A percentile compares a stretch with the other conserved stretches of the same genome.
These are phyloP conservation scores for Aspergillus sp. DNA, from an alignment of 2,329 filamentous ascomycete genomes.

Conservation along the genomic window DNA sequence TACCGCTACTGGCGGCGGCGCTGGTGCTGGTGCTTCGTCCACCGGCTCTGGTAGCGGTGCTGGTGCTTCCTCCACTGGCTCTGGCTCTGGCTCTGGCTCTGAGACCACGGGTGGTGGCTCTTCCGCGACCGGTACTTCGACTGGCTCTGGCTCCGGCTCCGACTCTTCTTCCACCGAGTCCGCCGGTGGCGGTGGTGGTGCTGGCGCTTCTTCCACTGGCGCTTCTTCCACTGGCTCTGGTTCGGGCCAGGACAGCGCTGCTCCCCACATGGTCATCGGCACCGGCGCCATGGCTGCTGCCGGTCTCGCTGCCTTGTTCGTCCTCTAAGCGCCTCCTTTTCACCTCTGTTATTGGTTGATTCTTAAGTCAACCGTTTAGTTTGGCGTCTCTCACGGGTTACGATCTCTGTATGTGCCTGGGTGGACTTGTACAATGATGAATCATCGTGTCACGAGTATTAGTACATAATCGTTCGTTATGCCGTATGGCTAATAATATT, in stretches of 20 bases:
- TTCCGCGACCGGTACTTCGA: constrained; percentile 2
- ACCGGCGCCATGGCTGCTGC: constrained; percentile 30
- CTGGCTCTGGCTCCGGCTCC: constrained; percentile 3
- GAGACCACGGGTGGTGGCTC: not conserved
- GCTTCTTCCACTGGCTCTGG: constrained; percentile 5
- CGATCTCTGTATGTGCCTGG: constrained; percentile 6
- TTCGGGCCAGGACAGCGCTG: constrained; percentile 11
- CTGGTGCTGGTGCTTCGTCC: constrained; percentile 12
- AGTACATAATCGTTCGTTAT: constrained; percentile 1
- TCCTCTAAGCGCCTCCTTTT: constrained; percentile 25
- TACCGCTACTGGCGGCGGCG: constrained; percentile 9
- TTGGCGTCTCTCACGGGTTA: constrained; percentile 6
- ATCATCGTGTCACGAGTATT: constrained; percentile 5
- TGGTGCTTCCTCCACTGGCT: constrained; percentile 1
- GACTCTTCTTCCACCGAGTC: not conserved
- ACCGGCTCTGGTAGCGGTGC: not conserved
- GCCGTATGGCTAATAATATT: too few species aligned
- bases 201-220: constrained; percentile 2
- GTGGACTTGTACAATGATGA: constrained; percentile 13
- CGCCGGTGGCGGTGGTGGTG: too few species aligned
- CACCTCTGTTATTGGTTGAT: not conserved
- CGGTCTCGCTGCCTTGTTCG: constrained; percentile 36
- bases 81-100: constrained; percentile 3
- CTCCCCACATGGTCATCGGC: constrained; percentile 23
- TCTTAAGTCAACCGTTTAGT: not conserved